phyloP scores from a whole-genome alignment of 1,284 basidiomycete species.

The Pholiota adiposa region DNA sequence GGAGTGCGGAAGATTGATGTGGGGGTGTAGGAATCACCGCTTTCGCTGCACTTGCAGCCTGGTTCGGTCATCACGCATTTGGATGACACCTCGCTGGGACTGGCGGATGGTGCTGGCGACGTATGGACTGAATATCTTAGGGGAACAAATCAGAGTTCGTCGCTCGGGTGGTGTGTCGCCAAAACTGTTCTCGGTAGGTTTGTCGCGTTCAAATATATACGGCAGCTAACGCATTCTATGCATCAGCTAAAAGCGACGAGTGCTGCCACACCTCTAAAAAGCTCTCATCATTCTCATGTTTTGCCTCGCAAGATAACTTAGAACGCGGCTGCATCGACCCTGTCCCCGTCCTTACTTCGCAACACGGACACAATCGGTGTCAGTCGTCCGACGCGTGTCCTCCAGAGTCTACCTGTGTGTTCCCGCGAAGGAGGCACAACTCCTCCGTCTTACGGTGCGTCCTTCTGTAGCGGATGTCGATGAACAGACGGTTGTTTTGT shows the following conservation, averaged over 20 bases:
- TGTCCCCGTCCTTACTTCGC: slow-evolving; percentile 47
- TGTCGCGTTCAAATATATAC: neutral
- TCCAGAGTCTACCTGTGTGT: slow-evolving; percentile 44
- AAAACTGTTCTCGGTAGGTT: slow-evolving; percentile 35
- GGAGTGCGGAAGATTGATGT: no score
- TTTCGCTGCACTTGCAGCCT: slow-evolving; percentile 51
- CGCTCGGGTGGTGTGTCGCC: slow-evolving; percentile 64
- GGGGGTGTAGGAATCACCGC: slow-evolving; percentile 54
- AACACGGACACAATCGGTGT: slow-evolving; percentile 29
- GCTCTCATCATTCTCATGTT: slow-evolving; percentile 46
- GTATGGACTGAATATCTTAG: slow-evolving; percentile 54
- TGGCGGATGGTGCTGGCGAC: slow-evolving; percentile 29
- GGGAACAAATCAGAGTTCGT: slow-evolving; percentile 12
- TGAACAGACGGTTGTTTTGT: slow-evolving; percentile 51
- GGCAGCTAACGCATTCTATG: neutral
- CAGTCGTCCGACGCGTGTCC: slow-evolving; percentile 38
- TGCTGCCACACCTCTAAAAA: slow-evolving; percentile 30
- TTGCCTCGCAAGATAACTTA: slow-evolving; percentile 35
- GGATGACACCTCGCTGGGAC: slow-evolving; percentile 54
- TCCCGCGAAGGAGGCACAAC: slow-evolving; percentile 47
- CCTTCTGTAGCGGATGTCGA: slow-evolving; percentile 15
- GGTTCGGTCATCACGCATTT: slow-evolving; percentile 60
- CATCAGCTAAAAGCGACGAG: slow-evolving; percentile 25
- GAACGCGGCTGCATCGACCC: slow-evolving; percentile 57
- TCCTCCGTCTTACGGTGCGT: slow-evolving; percentile 50